A percentile compares a stretch with the other conserved stretches of the same genome.
Evolutionary conservation across 129 eudicot genomes (phyloP).

Genomic region (Arctium minus): DNA sequence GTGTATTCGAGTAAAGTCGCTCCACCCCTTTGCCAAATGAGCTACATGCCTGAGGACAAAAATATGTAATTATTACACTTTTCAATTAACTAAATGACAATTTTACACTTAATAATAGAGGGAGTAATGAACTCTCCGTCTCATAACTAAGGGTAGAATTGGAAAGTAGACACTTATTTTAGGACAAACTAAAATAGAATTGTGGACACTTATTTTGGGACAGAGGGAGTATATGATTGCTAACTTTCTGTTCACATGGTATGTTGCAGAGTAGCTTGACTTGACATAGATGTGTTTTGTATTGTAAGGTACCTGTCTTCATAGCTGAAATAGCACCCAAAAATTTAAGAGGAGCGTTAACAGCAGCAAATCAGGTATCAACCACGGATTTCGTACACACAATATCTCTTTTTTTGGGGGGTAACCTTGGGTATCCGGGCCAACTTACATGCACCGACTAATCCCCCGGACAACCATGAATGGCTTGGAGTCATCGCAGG

Average conservation of each 20-base stretch:
- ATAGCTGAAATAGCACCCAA: slow-evolving; percentile 94
- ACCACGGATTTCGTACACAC: background rate
- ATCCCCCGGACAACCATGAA: background rate
- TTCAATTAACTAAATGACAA: background rate
- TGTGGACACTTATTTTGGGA: background rate
- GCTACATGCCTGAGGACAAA: too few relatives aligned
- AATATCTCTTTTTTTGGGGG: background rate
- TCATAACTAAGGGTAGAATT: background rate
- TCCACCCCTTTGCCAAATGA: too few relatives aligned
- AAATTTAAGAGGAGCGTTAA: slow-evolving; percentile 84
- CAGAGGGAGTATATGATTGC: background rate
- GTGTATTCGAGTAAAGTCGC: too few relatives aligned
- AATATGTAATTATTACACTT: background rate
- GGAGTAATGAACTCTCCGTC: background rate
- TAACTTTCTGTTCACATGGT: background rate
- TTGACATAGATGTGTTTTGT: slow-evolving; percentile 2
- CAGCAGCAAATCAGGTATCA: slow-evolving; percentile 84
- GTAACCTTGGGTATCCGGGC: background rate
- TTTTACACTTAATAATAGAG: background rate
- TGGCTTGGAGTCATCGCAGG: background rate
- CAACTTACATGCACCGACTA: background rate
- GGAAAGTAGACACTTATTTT: background rate
- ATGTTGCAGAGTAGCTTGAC: background rate
- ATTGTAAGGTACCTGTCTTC: slow-evolving; percentile 66
- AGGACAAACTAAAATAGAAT: too few relatives aligned